Conservation (phyloP, 495 filamentous ascomycete genomes). For the Penicillium cataractarum region DNA sequence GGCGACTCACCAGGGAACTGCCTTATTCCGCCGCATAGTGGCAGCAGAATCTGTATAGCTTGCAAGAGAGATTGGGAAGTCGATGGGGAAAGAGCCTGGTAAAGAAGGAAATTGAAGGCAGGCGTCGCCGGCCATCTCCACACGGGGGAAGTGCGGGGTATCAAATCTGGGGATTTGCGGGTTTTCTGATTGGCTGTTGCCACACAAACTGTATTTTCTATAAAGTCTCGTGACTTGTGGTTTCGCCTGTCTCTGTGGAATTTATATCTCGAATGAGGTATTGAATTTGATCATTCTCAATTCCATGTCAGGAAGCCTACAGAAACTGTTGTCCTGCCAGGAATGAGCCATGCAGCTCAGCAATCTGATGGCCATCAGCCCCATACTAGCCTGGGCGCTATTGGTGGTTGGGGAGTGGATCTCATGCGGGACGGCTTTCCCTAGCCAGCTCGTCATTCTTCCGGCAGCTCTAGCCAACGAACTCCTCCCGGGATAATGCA, state of each 20-base stretch:
- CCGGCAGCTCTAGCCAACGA: background rate
- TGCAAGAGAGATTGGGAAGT: background rate
- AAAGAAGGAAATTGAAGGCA: conserved; percentile 15
- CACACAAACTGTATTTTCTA: background rate
- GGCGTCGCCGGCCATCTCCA: conserved; percentile 25
- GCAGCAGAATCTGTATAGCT: background rate
- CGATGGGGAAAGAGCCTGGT: conserved; percentile 4
- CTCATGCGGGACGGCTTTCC: background rate
- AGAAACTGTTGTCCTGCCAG: background rate
- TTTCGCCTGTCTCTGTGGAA: background rate
- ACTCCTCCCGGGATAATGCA: background rate
- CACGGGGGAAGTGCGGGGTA: conserved; percentile 19
- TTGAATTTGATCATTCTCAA: background rate
- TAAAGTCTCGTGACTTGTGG: background rate
- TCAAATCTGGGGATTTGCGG: conserved; percentile 15
- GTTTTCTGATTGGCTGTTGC: background rate
- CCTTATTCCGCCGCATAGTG: conserved; percentile 24
- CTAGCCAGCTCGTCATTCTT: background rate
- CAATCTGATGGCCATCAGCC: background rate
- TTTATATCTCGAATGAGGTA: background rate
- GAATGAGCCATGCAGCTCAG: background rate
- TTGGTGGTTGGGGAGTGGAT: background rate
- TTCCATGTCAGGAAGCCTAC: background rate
- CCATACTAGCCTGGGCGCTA: background rate
- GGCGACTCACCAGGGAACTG: conserved; percentile 25